phyloP scores from a whole-genome alignment of 73 alveolate species.

The Durusdinium trenchii region DNA sequence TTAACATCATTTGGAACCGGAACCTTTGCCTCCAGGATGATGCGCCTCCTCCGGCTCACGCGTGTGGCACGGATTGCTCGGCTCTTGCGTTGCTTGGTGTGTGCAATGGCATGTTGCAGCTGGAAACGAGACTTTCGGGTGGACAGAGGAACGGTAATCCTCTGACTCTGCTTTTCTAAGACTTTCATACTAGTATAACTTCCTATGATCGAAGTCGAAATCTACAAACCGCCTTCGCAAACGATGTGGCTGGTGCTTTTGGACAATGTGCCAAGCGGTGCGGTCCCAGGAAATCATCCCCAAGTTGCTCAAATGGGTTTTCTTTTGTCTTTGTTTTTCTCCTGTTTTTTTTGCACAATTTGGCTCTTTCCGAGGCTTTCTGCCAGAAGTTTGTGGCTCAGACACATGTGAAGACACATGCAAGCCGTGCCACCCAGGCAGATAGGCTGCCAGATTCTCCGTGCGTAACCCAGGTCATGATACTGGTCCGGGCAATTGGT shows the following conservation, averaged over 20 bases:
- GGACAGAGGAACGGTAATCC: no score
- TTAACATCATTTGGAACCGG: no score
- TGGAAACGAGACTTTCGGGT: no score
- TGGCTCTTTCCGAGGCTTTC: not conserved
- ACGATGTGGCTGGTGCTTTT: no score
- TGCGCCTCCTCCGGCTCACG: constrained; percentile 78
- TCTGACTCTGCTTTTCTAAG: no score
- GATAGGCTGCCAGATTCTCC: not conserved
- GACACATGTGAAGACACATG: not conserved
- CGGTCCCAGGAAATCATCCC: no score
- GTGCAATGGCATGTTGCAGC: no score
- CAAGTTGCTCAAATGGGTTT: no score
- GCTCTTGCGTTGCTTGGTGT: constrained; percentile 19
- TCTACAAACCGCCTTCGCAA: no score
- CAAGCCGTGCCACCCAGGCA: not conserved
- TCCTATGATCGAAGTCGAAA: no score
- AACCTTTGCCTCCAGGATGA: not conserved
- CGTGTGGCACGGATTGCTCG: constrained; percentile 90
- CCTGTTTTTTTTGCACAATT: not conserved
- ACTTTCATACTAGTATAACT: no score
- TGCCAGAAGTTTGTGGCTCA: constrained; percentile 23
- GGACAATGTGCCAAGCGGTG: no score
- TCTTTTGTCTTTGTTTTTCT: not conserved
- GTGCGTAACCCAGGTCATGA: constrained; percentile 31
- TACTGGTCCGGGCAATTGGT: constrained; percentile 80